Percentiles rank a stretch among this genome's conserved stretches.
These are phyloP conservation scores for Emydomyces testavorans DNA, from an alignment of 2,329 filamentous ascomycete species.

Conservation along the genomic window DNA sequence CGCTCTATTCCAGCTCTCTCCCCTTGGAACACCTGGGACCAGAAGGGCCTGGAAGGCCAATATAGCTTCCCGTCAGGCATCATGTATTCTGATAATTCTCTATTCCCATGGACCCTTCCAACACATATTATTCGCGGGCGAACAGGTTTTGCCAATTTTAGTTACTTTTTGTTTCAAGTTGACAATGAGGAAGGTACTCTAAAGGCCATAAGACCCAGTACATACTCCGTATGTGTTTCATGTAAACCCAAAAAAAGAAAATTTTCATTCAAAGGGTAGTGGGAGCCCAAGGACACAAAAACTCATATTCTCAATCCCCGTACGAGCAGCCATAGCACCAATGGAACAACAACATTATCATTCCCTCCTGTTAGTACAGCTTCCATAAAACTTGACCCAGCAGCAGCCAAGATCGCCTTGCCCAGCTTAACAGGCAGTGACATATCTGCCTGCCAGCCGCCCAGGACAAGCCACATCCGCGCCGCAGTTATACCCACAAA, in stretches of 20 bases:
- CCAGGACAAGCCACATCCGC: slow-evolving; percentile 62
- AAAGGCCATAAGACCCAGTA: too few species aligned
- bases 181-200: too few species aligned
- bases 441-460: slow-evolving; percentile 50
- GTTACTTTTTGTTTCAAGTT: too few species aligned
- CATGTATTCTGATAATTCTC: not conserved
- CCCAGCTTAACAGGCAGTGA: slow-evolving; percentile 28
- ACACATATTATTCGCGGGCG: too few species aligned
- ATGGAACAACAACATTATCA: slow-evolving; percentile 93
- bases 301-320: slow-evolving; percentile 52
- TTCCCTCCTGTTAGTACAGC: slow-evolving; percentile 93
- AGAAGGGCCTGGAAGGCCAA: not conserved
- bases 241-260: too few species aligned
- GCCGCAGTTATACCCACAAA: slow-evolving; percentile 59
- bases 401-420: slow-evolving; percentile 62
- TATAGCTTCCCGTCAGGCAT: not conserved
- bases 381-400: slow-evolving; percentile 79
- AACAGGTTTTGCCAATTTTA: too few species aligned
- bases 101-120: not conserved
- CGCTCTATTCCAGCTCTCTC: too few species aligned
- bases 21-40: too few species aligned
- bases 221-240: too few species aligned
- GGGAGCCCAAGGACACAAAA: not conserved
- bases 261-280: not conserved
- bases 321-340: slow-evolving; percentile 85